Percentiles rank a stretch among this genome's conserved stretches.
These are phyloP conservation scores for Kwoniella europaea DNA, from an alignment of 768 basidiomycete species.

Conservation along the genomic window DNA sequence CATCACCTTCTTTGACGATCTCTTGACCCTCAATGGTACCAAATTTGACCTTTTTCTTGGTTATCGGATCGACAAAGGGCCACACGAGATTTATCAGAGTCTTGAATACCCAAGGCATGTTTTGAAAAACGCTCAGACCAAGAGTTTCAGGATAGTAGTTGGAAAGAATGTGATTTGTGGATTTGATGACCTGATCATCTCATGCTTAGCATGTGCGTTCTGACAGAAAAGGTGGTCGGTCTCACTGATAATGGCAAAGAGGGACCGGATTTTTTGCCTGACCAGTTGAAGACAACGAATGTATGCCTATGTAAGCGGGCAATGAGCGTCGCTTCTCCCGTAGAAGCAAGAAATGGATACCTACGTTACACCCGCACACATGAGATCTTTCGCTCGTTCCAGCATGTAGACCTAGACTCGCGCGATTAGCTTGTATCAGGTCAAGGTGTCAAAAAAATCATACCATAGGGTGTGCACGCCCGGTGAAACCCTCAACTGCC, in stretches of 20 bases:
- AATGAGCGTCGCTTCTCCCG: not conserved
- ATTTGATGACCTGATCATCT: slow-evolving; percentile 39
- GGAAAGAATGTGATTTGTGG: slow-evolving; percentile 44
- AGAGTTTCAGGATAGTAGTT: slow-evolving; percentile 53
- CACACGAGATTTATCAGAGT: slow-evolving; percentile 55
- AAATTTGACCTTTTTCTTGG: slow-evolving; percentile 45
- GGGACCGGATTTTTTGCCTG: slow-evolving; percentile 49
- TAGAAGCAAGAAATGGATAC: slow-evolving; percentile 8
- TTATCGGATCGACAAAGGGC: slow-evolving; percentile 56
- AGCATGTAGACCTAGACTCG: slow-evolving; percentile 47
- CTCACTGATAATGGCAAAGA: slow-evolving; percentile 44
- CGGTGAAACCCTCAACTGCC: not conserved
- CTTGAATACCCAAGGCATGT: slow-evolving; percentile 51
- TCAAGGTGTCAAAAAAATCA: not conserved
- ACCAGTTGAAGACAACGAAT: slow-evolving; percentile 50
- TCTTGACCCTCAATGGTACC: slow-evolving; percentile 24
- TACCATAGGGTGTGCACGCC: slow-evolving; percentile 1
- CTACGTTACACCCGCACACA: slow-evolving; percentile 51
- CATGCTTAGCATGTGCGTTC: not conserved
- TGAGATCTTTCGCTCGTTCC: slow-evolving; percentile 53
- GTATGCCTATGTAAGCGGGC: slow-evolving; percentile 28
- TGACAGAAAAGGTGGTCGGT: not conserved
- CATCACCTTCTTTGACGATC: slow-evolving; percentile 28
- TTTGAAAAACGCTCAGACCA: slow-evolving; percentile 38
- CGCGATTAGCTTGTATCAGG: not conserved